A percentile compares a stretch with the other conserved stretches of the same genome.
Evolutionary conservation across 495 filamentous ascomycete genomes (phyloP).

Genomic region (Thermothielavioides terrestris): DNA sequence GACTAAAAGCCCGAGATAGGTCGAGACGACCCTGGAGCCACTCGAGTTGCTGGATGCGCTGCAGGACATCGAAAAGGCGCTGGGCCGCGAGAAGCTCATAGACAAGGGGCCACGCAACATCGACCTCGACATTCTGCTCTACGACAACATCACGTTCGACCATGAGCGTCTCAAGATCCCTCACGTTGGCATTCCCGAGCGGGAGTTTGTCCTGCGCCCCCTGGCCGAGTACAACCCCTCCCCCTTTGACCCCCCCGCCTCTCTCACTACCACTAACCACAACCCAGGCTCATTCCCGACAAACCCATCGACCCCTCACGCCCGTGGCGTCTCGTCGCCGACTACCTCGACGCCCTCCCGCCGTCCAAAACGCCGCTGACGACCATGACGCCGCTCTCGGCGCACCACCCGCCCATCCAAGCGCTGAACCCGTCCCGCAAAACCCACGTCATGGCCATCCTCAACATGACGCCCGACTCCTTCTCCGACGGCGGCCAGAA

Average conservation of each 20-base stretch:
- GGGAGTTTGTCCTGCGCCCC: conserved; percentile 87
- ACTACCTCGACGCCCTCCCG: conserved; percentile 59
- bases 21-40: conserved; percentile 71
- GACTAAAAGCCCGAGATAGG: conserved; percentile 45
- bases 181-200: conserved; percentile 76
- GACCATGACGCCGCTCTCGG: conserved; percentile 60
- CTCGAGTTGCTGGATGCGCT: conserved; percentile 66
- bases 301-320: conserved; percentile 40
- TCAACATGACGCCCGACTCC: conserved; percentile 94
- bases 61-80: conserved; percentile 67
- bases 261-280: neutral
- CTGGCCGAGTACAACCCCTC: conserved; percentile 61
- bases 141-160: conserved; percentile 57
- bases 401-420: conserved; percentile 49
- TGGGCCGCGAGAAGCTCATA: conserved; percentile 75
- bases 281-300: conserved; percentile 53
- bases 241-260: neutral
- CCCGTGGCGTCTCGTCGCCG: conserved; percentile 44
- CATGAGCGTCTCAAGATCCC: conserved; percentile 72
- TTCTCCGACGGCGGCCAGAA: conserved; percentile 86
- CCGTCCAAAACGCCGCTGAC: conserved; percentile 45
- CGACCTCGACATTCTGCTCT: conserved; percentile 88
- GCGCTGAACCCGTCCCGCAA: conserved; percentile 53
- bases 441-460: conserved; percentile 85
- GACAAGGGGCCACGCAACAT: conserved; percentile 93